Conservation (phyloP, 108 stramenopile species). For the Nannochloropsis salina region DNA sequence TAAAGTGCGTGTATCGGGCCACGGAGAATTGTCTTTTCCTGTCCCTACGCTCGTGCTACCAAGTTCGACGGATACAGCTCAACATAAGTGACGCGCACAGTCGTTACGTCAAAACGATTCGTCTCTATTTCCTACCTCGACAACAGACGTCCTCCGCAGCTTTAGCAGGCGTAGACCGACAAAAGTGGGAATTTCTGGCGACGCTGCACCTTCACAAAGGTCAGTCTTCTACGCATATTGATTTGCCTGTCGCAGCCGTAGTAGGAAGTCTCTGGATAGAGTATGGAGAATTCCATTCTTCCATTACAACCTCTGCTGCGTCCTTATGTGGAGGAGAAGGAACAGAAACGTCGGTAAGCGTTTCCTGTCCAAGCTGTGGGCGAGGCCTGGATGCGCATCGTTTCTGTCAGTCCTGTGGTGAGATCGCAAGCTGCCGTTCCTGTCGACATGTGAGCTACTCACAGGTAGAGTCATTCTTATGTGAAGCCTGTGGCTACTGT, state of each 20-base stretch:
- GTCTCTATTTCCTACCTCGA: background rate
- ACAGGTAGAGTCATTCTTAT: conserved; percentile 82
- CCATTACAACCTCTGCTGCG: background rate
- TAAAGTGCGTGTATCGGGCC: background rate
- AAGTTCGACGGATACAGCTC: background rate
- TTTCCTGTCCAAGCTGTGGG: background rate
- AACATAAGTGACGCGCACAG: background rate
- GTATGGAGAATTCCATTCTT: background rate
- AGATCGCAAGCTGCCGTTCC: conserved; percentile 84
- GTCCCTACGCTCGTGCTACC: background rate
- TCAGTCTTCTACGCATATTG: background rate
- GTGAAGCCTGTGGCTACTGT: conserved; percentile 94
- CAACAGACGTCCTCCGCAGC: background rate
- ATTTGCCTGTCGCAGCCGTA: background rate
- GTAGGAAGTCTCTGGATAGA: conserved; percentile 17
- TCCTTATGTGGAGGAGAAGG: background rate
- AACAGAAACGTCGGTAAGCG: background rate
- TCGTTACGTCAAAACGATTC: background rate
- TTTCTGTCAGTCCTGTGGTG: conserved; percentile 81
- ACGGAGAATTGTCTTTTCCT: background rate
- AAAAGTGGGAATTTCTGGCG: background rate
- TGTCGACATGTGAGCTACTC: conserved; percentile 92
- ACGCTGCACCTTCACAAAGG: background rate
- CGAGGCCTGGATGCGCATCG: conserved; percentile 65
- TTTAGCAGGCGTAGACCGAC: background rate